Evolutionary conservation across 139 green algal species (phyloP), one percentile per base, ranked within the genome.

Genomic region (Asterochloris erici): DNA sequence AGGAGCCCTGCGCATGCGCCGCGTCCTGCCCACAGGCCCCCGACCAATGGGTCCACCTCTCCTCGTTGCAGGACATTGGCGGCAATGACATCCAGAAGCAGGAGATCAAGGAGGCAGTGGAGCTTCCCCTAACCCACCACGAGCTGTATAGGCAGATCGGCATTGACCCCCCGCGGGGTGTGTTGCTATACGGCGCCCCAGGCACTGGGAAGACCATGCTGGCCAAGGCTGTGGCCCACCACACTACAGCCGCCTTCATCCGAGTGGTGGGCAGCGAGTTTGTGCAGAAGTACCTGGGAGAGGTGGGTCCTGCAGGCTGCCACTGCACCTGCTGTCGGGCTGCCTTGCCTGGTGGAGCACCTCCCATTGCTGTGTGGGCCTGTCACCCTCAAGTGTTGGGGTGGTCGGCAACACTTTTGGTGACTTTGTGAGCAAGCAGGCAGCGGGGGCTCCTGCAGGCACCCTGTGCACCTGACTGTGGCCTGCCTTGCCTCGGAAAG

Each of bases 51-150:
- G 47, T n/a, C 9, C 10, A 62, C 54, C 70, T 60, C 14, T 54
- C 38, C 26, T 54, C 70, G 66, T 0, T 85, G 71, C 86, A 96
- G 86, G 97, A 99, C 88, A 98, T 99, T 84, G 97, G 97, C 74
- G 97, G 97, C 26, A 92, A 97, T 77, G 97, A 99, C 86, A 96
- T 98, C 68, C 97, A 99, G 90, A 99, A 99, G 86, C 97, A 99
- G 90, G 97, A 99, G 88, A 99, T 99, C 86, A 90, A 93, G 63
- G 97, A 99, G 89, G 97, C 97, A 29, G 97, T 99, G 77, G 97
- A 99, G 93, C 92, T 99, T 84, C 97, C 97, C 19, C 88, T 99
- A 64, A 97, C 95, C 24, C 95, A 99, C 82, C 93, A 93, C 60
- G 96, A 98, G 77, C 90, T 99, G 83, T 99, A 99, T 89, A 87